Conservation (phyloP, 73 alveolate species). For the Paramecium sexaurelia region DNA sequence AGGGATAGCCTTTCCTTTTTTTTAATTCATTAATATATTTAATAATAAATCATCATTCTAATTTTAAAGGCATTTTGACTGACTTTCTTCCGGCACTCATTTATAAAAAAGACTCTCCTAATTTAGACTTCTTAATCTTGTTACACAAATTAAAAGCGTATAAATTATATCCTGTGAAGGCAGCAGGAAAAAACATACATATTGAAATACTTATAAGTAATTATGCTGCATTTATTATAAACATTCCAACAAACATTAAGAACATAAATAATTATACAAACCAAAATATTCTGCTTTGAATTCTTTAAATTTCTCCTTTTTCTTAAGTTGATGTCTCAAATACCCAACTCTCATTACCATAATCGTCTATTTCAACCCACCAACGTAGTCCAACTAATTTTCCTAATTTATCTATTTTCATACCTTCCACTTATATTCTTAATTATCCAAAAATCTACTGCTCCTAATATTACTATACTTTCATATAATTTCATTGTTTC, state of each 20-base stretch:
- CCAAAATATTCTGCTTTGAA: constrained; percentile 58
- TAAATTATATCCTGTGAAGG: constrained; percentile 7
- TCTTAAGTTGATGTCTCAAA: constrained; percentile 71
- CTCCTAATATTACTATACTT: constrained; percentile 64
- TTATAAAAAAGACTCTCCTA: constrained; percentile 1
- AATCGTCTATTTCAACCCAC: constrained; percentile 93
- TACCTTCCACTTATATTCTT: constrained; percentile 86
- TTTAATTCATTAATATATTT: not conserved
- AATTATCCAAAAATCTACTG: constrained; percentile 85
- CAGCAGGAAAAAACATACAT: constrained; percentile 51
- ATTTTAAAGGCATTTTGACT: constrained; percentile 43
- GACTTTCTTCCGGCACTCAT: constrained; percentile 44
- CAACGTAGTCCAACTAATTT: constrained; percentile 88
- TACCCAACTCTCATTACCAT: constrained; percentile 91
- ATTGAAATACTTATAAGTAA: not conserved
- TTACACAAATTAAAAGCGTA: constrained; percentile 47
- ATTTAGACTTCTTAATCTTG: not conserved
- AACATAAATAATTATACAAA: constrained; percentile 45
- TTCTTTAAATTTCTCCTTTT: constrained; percentile 18
- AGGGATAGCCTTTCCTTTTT: not conserved
- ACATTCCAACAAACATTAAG: constrained; percentile 50
- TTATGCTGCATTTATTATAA: not conserved
- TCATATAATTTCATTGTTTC: constrained; percentile 67
- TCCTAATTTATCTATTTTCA: constrained; percentile 52
- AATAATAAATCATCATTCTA: constrained; percentile 7